A percentile compares a stretch with the other conserved stretches of the same genome.
These are phyloP conservation scores for Pythium apleroticum DNA, from an alignment of 352 stramenopile genomes.

Conservation along the genomic window DNA sequence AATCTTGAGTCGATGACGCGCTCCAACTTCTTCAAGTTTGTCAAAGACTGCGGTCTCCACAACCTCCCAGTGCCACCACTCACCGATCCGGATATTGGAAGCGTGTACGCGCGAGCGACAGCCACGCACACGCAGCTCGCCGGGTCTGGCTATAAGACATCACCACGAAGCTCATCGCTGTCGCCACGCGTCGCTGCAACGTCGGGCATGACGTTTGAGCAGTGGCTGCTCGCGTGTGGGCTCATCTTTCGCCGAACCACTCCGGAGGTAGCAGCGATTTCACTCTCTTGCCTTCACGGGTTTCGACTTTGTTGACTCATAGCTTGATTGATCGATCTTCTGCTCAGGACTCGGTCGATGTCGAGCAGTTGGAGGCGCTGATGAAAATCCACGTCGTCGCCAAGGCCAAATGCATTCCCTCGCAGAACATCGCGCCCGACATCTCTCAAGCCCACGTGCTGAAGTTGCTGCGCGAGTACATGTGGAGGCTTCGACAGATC, in stretches of 20 bases:
- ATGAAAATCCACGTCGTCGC: constrained; percentile 54
- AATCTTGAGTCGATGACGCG: constrained; percentile 66
- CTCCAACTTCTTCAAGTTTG: constrained; percentile 65
- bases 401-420: constrained; percentile 50
- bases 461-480: constrained; percentile 62
- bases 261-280: not conserved
- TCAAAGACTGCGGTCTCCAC: constrained; percentile 59
- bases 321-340: not conserved
- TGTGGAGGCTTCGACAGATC: constrained; percentile 77
- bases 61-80: constrained; percentile 31
- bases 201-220: constrained; percentile 43
- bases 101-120: constrained; percentile 38
- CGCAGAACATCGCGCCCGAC: constrained; percentile 65
- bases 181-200: constrained; percentile 18
- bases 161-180: not conserved
- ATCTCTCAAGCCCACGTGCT: constrained; percentile 67
- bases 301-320: not conserved
- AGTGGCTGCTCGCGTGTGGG: constrained; percentile 50
- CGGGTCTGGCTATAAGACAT: not conserved
- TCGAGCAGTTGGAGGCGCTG: constrained; percentile 39
- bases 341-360: not conserved
- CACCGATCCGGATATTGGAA: constrained; percentile 55
- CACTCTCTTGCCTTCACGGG: not conserved
- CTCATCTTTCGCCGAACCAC: constrained; percentile 44
- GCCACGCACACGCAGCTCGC: not conserved